These are phyloP conservation scores for Entomortierella lignicola DNA, from an alignment of 192 early-diverging fungal species.

Conservation along the genomic window DNA sequence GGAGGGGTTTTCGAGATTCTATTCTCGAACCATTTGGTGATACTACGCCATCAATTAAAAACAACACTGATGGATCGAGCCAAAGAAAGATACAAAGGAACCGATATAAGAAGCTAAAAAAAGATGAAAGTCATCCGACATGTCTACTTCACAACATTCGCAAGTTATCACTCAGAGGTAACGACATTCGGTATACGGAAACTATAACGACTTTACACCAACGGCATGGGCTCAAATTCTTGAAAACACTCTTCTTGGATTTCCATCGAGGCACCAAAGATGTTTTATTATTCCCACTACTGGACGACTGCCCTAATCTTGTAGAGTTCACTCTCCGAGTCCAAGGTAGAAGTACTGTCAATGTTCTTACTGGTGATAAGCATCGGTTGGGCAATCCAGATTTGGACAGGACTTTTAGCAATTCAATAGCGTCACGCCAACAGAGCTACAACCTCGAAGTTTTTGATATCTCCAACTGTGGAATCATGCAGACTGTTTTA, in stretches of 20 bases:
- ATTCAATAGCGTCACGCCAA: too few species aligned
- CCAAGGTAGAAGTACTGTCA: neutral
- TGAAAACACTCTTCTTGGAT: neutral
- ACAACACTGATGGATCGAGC: too few species aligned
- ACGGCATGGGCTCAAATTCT: neutral
- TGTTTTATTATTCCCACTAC: neutral
- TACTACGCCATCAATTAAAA: too few species aligned
- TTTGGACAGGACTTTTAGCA: too few species aligned
- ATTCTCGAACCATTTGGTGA: constrained; percentile 4
- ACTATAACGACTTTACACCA: neutral
- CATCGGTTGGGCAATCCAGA: constrained; percentile 5
- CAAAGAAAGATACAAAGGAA: too few species aligned
- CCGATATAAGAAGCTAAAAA: neutral
- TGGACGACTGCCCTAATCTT: constrained; percentile 3
- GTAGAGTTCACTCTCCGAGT: neutral
- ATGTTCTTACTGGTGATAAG: neutral
- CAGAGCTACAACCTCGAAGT: constrained; percentile 15
- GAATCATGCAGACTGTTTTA: constrained; percentile 5
- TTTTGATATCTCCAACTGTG: neutral
- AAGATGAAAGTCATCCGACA: neutral
- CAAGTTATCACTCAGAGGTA: neutral
- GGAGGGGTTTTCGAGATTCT: neutral
- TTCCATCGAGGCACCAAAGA: neutral
- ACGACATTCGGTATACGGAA: neutral
- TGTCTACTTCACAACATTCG: neutral